Conservation (phyloP, 2,329 filamentous ascomycete genomes). For the Chaetothyriales sp. region DNA sequence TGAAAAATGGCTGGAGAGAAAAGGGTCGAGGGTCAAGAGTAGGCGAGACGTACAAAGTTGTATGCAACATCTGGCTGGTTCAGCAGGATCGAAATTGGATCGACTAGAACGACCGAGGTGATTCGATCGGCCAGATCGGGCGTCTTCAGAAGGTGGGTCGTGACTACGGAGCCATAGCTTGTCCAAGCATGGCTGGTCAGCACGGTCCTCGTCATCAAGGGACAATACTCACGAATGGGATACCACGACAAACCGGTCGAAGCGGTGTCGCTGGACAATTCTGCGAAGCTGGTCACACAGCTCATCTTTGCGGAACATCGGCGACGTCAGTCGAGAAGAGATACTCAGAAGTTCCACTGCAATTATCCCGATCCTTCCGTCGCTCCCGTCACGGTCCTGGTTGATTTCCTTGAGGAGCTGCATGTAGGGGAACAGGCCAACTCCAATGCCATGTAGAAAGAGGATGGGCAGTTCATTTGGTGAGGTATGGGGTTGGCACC, state of each 20-base stretch:
- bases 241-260: conserved; percentile 45
- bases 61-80: conserved; percentile 59
- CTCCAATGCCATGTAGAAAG: conserved; percentile 58
- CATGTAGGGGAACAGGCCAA: conserved; percentile 52
- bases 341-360: conserved; percentile 23
- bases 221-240: conserved; percentile 37
- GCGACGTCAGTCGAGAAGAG: conserved; percentile 46
- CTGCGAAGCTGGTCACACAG: conserved; percentile 41
- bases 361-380: conserved; percentile 2
- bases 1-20: neutral
- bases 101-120: conserved; percentile 36
- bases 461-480: conserved; percentile 44
- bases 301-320: conserved; percentile 38
- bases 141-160: conserved; percentile 47
- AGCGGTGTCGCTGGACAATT: conserved; percentile 46
- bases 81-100: conserved; percentile 54
- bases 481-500: conserved; percentile 50
- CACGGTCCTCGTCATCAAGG: neutral
- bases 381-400: neutral
- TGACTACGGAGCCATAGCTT: conserved; percentile 48
- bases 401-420: conserved; percentile 45
- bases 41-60: conserved; percentile 40
- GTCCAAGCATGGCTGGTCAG: neutral
- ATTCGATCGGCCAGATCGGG: conserved; percentile 34
- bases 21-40: neutral